A percentile compares a stretch with the other conserved stretches of the same genome.
Evolutionary conservation across 129 eudicot genomes (phyloP).

Genomic region (Pittosporum tobira): DNA sequence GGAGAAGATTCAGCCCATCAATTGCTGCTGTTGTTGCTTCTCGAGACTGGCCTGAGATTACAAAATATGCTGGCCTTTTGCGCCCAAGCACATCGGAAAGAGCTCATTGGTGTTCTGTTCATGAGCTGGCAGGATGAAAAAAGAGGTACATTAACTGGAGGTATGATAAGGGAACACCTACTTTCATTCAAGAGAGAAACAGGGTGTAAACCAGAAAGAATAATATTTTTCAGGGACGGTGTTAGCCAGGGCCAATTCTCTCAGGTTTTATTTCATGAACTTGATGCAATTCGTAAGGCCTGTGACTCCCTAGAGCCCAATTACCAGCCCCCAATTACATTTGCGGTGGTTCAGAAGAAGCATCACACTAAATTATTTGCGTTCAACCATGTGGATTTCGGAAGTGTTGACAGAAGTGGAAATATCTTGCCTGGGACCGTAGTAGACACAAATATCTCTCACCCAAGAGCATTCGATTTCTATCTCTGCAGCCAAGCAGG

Average conservation of each 20-base stretch:
- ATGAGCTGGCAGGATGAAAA: conserved; percentile 64
- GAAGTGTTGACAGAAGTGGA: conserved; percentile 71
- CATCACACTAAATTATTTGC: conserved; percentile 80
- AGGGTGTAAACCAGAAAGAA: conserved; percentile 61
- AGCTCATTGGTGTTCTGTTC: conserved; percentile 64
- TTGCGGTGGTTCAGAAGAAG: conserved; percentile 86
- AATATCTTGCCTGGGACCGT: conserved; percentile 83
- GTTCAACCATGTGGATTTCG: conserved; percentile 46
- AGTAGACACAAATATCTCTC: conserved; percentile 79
- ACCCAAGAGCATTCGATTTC: conserved; percentile 81
- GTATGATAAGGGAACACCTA: conserved; percentile 83
- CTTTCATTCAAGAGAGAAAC: conserved; percentile 70
- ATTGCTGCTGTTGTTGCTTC: conserved; percentile 97
- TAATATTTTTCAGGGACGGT: conserved; percentile 82
- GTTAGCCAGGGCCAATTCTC: conserved; percentile 86
- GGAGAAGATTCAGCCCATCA: conserved; percentile 91
- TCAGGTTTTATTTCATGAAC: conserved; percentile 73
- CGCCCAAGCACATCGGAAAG: conserved; percentile 87
- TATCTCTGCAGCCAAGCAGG: conserved; percentile 89
- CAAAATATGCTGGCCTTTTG: conserved; percentile 74
- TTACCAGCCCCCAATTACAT: conserved; percentile 79
- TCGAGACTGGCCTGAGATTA: conserved; percentile 88
- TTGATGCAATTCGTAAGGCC: conserved; percentile 84
- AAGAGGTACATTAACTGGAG: conserved; percentile 59
- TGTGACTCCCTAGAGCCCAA: conserved; percentile 72